Evolutionary conservation across 2,329 filamentous ascomycete genomes (phyloP).

Genomic region (Fusarium lateritium): DNA sequence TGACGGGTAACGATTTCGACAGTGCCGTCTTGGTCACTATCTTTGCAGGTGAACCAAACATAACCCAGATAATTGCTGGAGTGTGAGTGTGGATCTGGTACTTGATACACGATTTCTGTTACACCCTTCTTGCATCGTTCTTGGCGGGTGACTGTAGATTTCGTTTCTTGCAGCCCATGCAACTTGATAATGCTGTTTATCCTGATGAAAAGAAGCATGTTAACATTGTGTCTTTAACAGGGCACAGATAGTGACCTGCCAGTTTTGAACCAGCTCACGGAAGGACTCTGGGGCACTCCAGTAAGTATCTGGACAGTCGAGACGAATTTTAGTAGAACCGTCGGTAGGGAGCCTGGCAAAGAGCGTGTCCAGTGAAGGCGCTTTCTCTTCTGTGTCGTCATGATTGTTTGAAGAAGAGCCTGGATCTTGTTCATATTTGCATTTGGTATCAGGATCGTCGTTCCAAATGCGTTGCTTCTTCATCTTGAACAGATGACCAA

Average conservation of each 20-base stretch:
- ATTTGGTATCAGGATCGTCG: background rate
- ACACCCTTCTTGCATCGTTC: slow-evolving; percentile 17
- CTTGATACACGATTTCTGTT: slow-evolving; percentile 51
- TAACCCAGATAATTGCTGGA: slow-evolving; percentile 48
- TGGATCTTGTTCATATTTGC: background rate
- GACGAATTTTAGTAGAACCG: background rate
- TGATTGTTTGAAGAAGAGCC: background rate
- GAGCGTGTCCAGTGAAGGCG: background rate
- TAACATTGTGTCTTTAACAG: background rate
- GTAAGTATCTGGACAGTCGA: slow-evolving; percentile 18
- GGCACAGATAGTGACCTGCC: slow-evolving; percentile 34
- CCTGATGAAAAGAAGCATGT: slow-evolving; percentile 29
- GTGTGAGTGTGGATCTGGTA: slow-evolving; percentile 4
- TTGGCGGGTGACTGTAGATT: slow-evolving; percentile 42
- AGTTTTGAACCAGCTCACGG: slow-evolving; percentile 54
- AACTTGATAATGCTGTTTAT: slow-evolving; percentile 50
- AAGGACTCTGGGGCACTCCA: slow-evolving; percentile 49
- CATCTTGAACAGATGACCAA: background rate
- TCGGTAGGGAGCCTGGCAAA: background rate
- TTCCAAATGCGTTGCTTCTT: background rate
- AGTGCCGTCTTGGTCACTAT: slow-evolving; percentile 39
- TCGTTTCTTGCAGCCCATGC: slow-evolving; percentile 40
- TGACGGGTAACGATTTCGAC: slow-evolving; percentile 51
- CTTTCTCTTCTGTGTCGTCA: background rate
- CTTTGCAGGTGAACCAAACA: slow-evolving; percentile 46